Conservation (phyloP, 1,139 yeast genomes). For the Geotrichum aggregatum region DNA sequence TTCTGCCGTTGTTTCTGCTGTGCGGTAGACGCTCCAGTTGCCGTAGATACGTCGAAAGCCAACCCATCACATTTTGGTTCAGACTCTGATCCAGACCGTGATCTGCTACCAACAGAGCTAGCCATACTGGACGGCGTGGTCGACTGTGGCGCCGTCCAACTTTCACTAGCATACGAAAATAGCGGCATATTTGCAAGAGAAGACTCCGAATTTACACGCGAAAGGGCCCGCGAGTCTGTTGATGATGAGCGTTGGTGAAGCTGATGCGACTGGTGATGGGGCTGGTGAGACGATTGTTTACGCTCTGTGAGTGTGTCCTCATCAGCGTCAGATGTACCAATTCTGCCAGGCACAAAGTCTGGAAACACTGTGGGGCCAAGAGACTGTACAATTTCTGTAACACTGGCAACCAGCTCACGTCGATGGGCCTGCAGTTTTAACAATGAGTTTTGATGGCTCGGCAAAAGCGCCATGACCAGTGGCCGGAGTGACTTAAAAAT, state of each 20-base stretch:
- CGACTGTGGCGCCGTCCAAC: not conserved
- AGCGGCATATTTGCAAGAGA: constrained; percentile 55
- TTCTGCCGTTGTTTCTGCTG: too few species aligned
- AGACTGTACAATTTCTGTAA: constrained; percentile 63
- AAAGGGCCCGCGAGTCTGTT: constrained; percentile 48
- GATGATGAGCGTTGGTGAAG: constrained; percentile 22
- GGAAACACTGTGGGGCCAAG: constrained; percentile 77
- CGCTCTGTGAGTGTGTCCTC: not conserved
- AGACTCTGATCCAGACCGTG: constrained; percentile 12
- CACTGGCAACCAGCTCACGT: constrained; percentile 51
- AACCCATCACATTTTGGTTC: constrained; percentile 1
- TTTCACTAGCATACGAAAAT: constrained; percentile 32
- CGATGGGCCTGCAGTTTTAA: constrained; percentile 55
- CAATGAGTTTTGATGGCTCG: constrained; percentile 49
- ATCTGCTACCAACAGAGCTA: not conserved
- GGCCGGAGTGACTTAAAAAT: constrained; percentile 79
- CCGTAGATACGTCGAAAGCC: constrained; percentile 14
- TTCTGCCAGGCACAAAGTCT: constrained; percentile 62
- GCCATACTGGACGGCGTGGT: too few species aligned
- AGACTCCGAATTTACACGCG: constrained; percentile 51
- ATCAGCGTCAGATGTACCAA: not conserved
- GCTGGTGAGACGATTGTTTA: constrained; percentile 42
- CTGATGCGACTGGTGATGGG: constrained; percentile 18
- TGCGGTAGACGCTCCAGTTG: constrained; percentile 9
- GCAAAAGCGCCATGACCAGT: constrained; percentile 61